Conservation (phyloP, 1,139 yeast genomes). For the Entelexis sorbosivorans region DNA sequence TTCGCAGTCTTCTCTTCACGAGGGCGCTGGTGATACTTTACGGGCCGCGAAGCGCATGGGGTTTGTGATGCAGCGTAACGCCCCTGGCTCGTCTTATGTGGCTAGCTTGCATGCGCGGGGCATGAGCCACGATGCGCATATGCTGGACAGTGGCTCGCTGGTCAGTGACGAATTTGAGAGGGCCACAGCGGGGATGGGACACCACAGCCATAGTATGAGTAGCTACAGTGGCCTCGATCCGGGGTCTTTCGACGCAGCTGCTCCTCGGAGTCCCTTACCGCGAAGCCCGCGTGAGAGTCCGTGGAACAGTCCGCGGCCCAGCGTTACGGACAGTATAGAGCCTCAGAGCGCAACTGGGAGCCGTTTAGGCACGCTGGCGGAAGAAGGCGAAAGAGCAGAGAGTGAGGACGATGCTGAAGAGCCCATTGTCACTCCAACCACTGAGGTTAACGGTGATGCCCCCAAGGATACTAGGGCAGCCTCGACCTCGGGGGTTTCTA, state of each 20-base stretch:
- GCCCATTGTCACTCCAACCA: background rate
- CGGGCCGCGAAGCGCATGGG: constrained; percentile 62
- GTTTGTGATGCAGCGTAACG: constrained; percentile 34
- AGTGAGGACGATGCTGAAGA: background rate
- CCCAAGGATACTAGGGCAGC: background rate
- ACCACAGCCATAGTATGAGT: background rate
- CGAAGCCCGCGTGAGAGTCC: constrained; percentile 14
- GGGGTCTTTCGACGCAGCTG: background rate
- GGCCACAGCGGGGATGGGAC: background rate
- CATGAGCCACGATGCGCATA: constrained; percentile 18
- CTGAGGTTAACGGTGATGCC: background rate
- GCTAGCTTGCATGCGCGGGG: constrained; percentile 22
- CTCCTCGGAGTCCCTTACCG: constrained; percentile 12
- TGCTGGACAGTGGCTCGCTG: constrained; percentile 3
- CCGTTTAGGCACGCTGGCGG: constrained; percentile 16
- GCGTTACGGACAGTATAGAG: constrained; percentile 5
- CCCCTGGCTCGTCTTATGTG: constrained; percentile 18
- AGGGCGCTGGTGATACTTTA: constrained; percentile 38
- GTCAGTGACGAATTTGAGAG: background rate
- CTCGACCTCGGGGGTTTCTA: background rate
- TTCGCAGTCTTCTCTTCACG: constrained; percentile 21
- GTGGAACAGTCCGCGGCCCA: constrained; percentile 18
- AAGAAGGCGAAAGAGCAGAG: constrained; percentile 13
- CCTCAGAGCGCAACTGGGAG: constrained; percentile 5
- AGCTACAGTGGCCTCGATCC: background rate